Evolutionary conservation across 106 monocot species (phyloP), one percentile per base, ranked within the genome.

Genomic region (Vanilla planifolia): DNA sequence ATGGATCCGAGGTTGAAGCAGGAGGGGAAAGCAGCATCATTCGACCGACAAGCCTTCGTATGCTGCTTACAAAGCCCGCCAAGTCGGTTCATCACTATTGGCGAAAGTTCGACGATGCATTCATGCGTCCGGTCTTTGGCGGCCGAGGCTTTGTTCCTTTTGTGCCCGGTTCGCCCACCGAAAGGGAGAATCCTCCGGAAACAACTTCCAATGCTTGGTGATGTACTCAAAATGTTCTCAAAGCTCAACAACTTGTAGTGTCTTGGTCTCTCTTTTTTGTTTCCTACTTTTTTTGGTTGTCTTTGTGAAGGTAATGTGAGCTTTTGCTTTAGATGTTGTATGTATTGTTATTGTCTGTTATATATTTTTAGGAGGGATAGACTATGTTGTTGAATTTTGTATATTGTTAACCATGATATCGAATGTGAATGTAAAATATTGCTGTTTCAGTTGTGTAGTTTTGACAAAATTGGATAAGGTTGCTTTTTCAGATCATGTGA

Each of bases 91-190:
- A 96, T 62, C 50, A 76, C 33, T 84, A 87, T 45, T 96, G 95
- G 90, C 83, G 95, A 39, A 86, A 72, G 59, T 96, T 96, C 57
- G 95, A 96, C 21, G 70, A 90, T 40, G 39, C 68, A 0, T 75
- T 78, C 73, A 90, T 96, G 86, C 72, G 95, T 0, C 95, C 90
- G 1, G 35, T 87, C 29, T 96, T 96, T 45, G 95, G 95, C 10
- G 95, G 95, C 0, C 65, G 95, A 22, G 95, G 95, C 0, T 96
- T 96, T 20, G 73, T 61, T 43, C 95, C 90, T 43, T 79, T 77
- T 59, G 74, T 90, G 6, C 90, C 83, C 14, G 95, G 86, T 26
- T 84, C 95, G 6, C 95, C 95, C 3, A 72, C 71, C 3, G 94
- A 95, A 28, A 33, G 57, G 35, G 32, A 35, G 7, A 3, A 21